Percentiles rank a stretch among this genome's conserved stretches.
phyloP scores from a whole-genome alignment of 306 rosid genomes.

The Begonia masoniana region DNA sequence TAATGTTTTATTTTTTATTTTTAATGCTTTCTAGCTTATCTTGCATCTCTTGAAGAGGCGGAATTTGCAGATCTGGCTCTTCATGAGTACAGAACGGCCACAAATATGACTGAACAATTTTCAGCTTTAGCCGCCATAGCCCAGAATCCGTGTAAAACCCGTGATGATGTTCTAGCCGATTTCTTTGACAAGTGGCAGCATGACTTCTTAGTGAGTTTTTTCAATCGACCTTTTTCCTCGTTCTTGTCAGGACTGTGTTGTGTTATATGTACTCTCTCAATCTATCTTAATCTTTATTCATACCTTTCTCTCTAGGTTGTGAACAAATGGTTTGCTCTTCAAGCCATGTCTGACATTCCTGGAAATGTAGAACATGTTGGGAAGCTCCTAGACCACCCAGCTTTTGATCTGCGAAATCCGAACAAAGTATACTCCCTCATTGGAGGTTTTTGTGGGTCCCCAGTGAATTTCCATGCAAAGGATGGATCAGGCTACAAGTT shows the following conservation, averaged over 20 bases:
- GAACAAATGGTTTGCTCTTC: constrained; percentile 95
- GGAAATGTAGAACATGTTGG: constrained; percentile 77
- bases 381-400: constrained; percentile 68
- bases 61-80: constrained; percentile 35
- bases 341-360: constrained; percentile 76
- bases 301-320: constrained; percentile 44
- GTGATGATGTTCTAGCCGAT: constrained; percentile 75
- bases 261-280: too few relatives aligned
- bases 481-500: constrained; percentile 91
- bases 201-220: constrained; percentile 55
- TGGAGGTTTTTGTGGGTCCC: constrained; percentile 86
- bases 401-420: constrained; percentile 85
- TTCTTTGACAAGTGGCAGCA: constrained; percentile 85
- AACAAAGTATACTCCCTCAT: constrained; percentile 95
- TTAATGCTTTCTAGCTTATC: constrained; percentile 48
- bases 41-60: constrained; percentile 56
- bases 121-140: constrained; percentile 85
- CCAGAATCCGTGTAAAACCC: constrained; percentile 78
- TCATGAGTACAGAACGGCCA: constrained; percentile 62
- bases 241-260: too few relatives aligned
- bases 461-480: constrained; percentile 82
- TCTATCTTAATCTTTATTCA: too few relatives aligned
- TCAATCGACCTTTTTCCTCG: too few relatives aligned
- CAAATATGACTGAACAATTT: constrained; percentile 97
- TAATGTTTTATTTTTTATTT: constrained; percentile 9